Conservation (phyloP, 2,329 filamentous ascomycete genomes). For the Meredithiella fracta region DNA sequence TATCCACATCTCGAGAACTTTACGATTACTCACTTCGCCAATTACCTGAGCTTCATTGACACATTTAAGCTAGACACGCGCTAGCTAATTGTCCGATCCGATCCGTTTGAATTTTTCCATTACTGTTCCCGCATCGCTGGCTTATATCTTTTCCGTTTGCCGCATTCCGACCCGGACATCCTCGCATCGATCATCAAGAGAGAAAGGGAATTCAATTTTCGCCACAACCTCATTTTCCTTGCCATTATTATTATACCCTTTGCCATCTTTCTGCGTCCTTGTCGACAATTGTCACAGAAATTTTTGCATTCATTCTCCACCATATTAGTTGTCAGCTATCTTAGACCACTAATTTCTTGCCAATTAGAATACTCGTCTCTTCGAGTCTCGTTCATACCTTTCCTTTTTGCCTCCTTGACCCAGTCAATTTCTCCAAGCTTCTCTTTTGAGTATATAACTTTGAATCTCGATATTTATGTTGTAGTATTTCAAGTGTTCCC, state of each 20-base stretch:
- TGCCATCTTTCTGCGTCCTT: neutral
- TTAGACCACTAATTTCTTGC: neutral
- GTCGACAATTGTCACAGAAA: neutral
- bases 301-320: neutral
- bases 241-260: neutral
- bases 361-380: no score
- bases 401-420: neutral
- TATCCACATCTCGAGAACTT: neutral
- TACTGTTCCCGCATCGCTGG: slow-evolving; percentile 18
- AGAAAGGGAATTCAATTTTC: slow-evolving; percentile 16
- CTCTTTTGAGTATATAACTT: neutral
- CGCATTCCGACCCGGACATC: slow-evolving; percentile 1
- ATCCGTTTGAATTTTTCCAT: neutral
- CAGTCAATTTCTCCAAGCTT: slow-evolving; percentile 2
- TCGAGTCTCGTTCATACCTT: no score
- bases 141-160: slow-evolving; percentile 16
- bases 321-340: neutral
- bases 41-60: slow-evolving; percentile 4
- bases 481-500: slow-evolving; percentile 8
- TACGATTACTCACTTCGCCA: neutral
- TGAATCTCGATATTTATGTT: slow-evolving; percentile 8
- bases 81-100: neutral
- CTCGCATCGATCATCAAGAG: slow-evolving; percentile 15
- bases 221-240: slow-evolving; percentile 9
- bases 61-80: neutral